Evolutionary conservation across 371 early-diverging fungal species (phyloP).

Genomic region (Rhizopus microsporus): DNA sequence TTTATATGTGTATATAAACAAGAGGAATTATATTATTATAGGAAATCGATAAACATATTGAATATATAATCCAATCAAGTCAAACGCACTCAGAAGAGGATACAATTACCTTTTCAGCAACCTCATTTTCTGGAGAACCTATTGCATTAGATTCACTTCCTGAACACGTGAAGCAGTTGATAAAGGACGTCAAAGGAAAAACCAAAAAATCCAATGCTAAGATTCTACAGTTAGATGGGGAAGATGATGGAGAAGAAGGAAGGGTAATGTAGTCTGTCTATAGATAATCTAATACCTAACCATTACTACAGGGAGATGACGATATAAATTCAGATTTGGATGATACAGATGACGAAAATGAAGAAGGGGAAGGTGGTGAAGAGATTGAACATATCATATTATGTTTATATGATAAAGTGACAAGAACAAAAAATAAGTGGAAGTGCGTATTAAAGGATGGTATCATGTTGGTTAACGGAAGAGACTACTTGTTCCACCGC

Average conservation of each 20-base stretch:
- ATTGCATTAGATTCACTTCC: constrained; percentile 39
- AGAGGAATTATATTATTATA: constrained; percentile 5
- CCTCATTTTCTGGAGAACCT: constrained; percentile 31
- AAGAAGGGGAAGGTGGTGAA: constrained; percentile 76
- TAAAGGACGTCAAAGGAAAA: constrained; percentile 40
- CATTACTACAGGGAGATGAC: constrained; percentile 52
- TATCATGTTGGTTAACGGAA: constrained; percentile 91
- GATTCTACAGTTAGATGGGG: constrained; percentile 59
- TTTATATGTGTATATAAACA: not conserved
- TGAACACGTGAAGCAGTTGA: constrained; percentile 36
- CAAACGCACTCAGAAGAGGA: constrained; percentile 1
- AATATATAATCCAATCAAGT: constrained; percentile 19
- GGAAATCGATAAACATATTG: constrained; percentile 52
- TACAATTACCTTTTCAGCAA: constrained; percentile 31
- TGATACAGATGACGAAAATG: constrained; percentile 73
- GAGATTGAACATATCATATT: constrained; percentile 86
- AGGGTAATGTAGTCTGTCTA: not conserved
- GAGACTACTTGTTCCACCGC: constrained; percentile 91
- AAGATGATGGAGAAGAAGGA: constrained; percentile 41
- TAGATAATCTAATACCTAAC: not conserved
- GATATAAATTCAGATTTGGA: constrained; percentile 87
- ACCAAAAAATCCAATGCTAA: constrained; percentile 15
- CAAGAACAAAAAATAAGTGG: constrained; percentile 97
- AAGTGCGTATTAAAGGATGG: constrained; percentile 95
- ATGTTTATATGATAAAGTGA: constrained; percentile 94